Evolutionary conservation across 202 grass and related monocot species (phyloP).

Genomic region (Miscanthus sacchariflorus): DNA sequence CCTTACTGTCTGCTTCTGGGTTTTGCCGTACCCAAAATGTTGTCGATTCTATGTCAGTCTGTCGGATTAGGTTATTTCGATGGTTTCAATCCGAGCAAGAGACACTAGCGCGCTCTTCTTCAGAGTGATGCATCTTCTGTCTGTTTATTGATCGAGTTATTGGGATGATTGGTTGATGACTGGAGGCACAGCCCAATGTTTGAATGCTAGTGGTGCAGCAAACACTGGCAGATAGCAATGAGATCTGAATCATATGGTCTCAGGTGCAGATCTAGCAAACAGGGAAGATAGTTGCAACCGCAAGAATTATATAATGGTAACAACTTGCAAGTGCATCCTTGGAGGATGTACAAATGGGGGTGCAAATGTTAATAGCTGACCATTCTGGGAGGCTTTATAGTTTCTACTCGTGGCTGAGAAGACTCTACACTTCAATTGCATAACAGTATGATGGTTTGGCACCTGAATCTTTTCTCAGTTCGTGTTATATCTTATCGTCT

Average conservation of each 20-base stretch:
- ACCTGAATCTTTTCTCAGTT: background rate
- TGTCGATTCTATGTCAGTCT: background rate
- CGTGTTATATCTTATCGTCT: constrained; percentile 22
- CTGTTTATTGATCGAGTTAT: background rate
- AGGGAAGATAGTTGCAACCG: background rate
- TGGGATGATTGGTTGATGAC: background rate
- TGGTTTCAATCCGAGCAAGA: constrained; percentile 18
- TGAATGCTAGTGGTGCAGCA: background rate
- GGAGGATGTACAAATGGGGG: background rate
- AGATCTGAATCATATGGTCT: background rate
- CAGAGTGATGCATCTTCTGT: background rate
- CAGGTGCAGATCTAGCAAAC: background rate
- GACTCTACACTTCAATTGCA: background rate
- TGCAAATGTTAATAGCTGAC: constrained; percentile 5
- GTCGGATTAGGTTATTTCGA: background rate
- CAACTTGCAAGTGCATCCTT: constrained; percentile 6
- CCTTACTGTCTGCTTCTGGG: constrained; percentile 13
- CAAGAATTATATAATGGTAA: background rate
- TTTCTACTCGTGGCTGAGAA: background rate
- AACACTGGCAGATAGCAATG: background rate
- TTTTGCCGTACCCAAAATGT: background rate
- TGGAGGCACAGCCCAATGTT: background rate
- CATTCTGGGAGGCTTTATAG: background rate
- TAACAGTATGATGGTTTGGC: constrained; percentile 1
- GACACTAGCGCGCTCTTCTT: background rate